These are phyloP conservation scores for Ophiostoma sp. DNA, from an alignment of 2,329 filamentous ascomycete species.

Conservation along the genomic window DNA sequence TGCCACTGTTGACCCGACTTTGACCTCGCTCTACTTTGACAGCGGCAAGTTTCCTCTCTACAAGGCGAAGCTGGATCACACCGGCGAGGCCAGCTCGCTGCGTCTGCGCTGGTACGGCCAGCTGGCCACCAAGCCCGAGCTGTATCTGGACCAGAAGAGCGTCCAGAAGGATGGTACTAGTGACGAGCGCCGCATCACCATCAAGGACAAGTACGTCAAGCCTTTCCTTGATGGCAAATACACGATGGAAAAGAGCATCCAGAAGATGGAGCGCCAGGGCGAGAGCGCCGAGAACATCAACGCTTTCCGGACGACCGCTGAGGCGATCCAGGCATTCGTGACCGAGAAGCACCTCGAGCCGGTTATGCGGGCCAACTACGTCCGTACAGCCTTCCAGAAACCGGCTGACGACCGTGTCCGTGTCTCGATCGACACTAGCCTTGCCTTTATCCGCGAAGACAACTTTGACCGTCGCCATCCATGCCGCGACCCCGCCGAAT, in stretches of 20 bases:
- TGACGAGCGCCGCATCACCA: conserved; percentile 70
- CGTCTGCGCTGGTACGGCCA: conserved; percentile 90
- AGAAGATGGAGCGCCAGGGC: conserved; percentile 78
- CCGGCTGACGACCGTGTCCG: conserved; percentile 84
- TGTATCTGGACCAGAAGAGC: conserved; percentile 84
- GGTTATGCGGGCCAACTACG: conserved; percentile 85
- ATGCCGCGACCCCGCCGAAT: conserved; percentile 79
- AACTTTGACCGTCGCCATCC: conserved; percentile 76
- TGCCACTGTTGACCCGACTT: conserved; percentile 74
- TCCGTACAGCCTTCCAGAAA: conserved; percentile 92
- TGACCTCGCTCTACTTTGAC: conserved; percentile 96
- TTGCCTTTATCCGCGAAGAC: conserved; percentile 78
- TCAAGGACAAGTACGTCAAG: conserved; percentile 93
- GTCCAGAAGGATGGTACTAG: conserved; percentile 70
- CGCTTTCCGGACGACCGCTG: conserved; percentile 64
- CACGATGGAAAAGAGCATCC: conserved; percentile 81
- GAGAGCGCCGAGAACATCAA: conserved; percentile 61
- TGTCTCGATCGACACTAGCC: conserved; percentile 85
- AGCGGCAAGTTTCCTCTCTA: conserved; percentile 82
- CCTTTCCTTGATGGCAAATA: conserved; percentile 82
- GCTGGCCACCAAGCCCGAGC: conserved; percentile 68
- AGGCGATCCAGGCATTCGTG: conserved; percentile 75
- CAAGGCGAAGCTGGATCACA: conserved; percentile 71
- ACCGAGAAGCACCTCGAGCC: conserved; percentile 72
- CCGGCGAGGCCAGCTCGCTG: conserved; percentile 62